A percentile compares a stretch with the other conserved stretches of the same genome.
Evolutionary conservation across 176 grass and related monocot genomes (phyloP).

Genomic region (Hordeum marinum): DNA sequence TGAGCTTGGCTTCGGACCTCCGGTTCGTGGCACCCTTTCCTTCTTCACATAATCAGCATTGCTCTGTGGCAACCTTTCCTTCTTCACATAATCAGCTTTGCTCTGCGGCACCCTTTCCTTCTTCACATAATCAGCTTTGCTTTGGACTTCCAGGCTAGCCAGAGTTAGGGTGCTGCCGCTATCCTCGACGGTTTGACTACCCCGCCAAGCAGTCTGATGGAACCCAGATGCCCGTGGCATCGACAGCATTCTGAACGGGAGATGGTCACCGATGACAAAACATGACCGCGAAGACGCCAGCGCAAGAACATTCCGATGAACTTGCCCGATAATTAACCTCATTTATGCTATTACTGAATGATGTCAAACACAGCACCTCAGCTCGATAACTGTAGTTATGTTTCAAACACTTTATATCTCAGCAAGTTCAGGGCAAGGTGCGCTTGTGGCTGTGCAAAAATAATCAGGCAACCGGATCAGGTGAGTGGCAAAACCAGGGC

Average conservation of each 20-base stretch:
- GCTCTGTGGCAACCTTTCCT: slow-evolving; percentile 31
- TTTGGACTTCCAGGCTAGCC: slow-evolving; percentile 53
- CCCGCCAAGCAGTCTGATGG: slow-evolving; percentile 36
- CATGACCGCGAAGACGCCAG: slow-evolving; percentile 60
- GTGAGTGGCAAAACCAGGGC: background rate
- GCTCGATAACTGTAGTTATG: background rate
- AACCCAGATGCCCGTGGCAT: slow-evolving; percentile 30
- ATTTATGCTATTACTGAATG: slow-evolving; percentile 16
- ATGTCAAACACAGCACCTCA: background rate
- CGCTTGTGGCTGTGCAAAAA: background rate
- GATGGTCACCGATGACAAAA: slow-evolving; percentile 44
- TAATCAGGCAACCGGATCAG: slow-evolving; percentile 2
- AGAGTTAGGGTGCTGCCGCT: slow-evolving; percentile 38
- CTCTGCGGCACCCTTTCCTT: slow-evolving; percentile 36
- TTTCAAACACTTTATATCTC: background rate
- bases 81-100: slow-evolving; percentile 33
- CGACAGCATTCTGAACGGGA: slow-evolving; percentile 44
- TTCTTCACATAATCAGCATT: slow-evolving; percentile 34
- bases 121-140: slow-evolving; percentile 36
- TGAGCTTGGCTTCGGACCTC: slow-evolving; percentile 28
- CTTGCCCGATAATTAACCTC: slow-evolving; percentile 47
- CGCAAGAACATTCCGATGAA: slow-evolving; percentile 63
- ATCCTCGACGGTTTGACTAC: slow-evolving; percentile 20
- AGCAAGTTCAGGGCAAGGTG: background rate
- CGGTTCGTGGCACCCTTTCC: slow-evolving; percentile 31